Evolutionary conservation across 75 land plant species (phyloP).

Genomic region (Pseudotsuga menziesii): DNA sequence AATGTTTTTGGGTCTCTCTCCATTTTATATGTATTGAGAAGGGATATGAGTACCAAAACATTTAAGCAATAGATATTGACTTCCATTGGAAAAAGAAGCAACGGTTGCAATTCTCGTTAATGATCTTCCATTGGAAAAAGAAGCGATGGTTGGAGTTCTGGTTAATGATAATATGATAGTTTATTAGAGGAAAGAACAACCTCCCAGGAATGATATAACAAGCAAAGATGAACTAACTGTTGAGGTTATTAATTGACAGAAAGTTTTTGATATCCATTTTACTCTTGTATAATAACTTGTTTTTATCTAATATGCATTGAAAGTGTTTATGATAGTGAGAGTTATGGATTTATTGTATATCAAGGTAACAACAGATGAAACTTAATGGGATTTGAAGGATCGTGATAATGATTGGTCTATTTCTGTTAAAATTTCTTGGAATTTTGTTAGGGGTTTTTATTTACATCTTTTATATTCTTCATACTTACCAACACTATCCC

Average conservation of each 20-base stretch:
- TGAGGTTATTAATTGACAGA: slow-evolving; percentile 69
- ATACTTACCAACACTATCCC: no score
- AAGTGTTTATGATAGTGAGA: neutral
- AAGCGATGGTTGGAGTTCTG: slow-evolving; percentile 53
- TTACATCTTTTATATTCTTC: no score
- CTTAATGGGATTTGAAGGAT: no score
- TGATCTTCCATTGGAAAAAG: no score
- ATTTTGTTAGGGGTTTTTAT: no score
- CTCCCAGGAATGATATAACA: slow-evolving; percentile 19
- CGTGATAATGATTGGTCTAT: no score
- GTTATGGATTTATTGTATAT: neutral
- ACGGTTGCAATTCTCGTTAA: no score
- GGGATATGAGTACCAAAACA: no score
- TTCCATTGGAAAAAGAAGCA: neutral
- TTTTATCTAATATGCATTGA: neutral
- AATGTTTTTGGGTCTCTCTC: no score
- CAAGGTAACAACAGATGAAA: neutral
- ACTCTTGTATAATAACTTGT: neutral
- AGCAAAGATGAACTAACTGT: slow-evolving; percentile 52
- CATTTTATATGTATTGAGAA: no score
- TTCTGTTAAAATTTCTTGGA: no score
- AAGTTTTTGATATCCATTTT: slow-evolving; percentile 92
- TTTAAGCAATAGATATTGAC: neutral
- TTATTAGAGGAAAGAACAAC: slow-evolving; percentile 75
- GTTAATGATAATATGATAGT: slow-evolving; percentile 91